phyloP scores from a whole-genome alignment of 345 rosid genomes.

The thale cress (Arabidopsis thaliana) region DNA sequence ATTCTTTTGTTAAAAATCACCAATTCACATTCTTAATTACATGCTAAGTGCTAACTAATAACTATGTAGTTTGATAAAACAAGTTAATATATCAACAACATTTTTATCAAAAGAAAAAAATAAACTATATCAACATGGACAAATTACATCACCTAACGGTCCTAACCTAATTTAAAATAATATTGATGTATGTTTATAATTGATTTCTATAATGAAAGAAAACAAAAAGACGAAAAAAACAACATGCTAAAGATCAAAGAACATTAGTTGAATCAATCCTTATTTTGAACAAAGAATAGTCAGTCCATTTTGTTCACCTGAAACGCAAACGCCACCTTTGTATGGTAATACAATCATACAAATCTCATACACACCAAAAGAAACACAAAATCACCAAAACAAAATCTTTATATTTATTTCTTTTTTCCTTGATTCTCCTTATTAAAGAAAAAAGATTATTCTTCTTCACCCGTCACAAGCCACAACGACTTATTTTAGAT shows the following conservation, averaged over 20 bases:
- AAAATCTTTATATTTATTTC: neutral
- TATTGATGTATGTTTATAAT: neutral
- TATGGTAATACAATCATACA: conserved; percentile 20
- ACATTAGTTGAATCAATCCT: conserved; percentile 14
- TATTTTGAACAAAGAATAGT: conserved; percentile 26
- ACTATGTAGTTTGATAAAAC: too few species aligned
- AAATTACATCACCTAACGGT: neutral
- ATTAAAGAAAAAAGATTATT: conserved; percentile 27
- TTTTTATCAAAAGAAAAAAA: too few species aligned
- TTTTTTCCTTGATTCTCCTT: neutral
- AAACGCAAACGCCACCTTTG: conserved; percentile 24
- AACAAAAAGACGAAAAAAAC: conserved; percentile 10
- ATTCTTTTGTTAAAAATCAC: too few species aligned
- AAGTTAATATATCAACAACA: too few species aligned
- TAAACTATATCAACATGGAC: neutral
- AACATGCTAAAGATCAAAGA: conserved; percentile 30
- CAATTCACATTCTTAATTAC: too few species aligned
- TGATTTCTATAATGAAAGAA: neutral
- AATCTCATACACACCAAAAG: neutral
- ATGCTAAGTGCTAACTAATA: too few species aligned
- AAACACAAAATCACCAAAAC: neutral
- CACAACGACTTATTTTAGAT: conserved; percentile 36
- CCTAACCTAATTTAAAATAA: neutral
- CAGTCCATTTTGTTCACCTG: conserved; percentile 33
- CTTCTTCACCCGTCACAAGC: conserved; percentile 39